These are phyloP conservation scores for Wakefieldia striispora DNA, from an alignment of 768 basidiomycete species.

Conservation along the genomic window DNA sequence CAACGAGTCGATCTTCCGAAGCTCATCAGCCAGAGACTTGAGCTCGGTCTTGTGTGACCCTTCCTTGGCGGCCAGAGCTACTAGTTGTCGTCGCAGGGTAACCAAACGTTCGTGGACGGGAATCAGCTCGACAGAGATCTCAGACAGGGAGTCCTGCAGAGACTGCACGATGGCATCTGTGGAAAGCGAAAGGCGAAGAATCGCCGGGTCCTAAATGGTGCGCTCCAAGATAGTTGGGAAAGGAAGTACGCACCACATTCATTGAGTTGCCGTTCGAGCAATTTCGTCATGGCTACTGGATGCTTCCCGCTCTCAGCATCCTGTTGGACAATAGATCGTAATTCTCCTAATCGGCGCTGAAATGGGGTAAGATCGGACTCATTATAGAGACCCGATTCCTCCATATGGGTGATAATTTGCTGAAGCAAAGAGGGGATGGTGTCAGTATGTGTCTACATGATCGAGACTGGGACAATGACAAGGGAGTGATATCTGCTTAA, in stretches of 20 bases:
- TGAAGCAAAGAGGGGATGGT: slow-evolving; percentile 35
- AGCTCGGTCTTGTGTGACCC: slow-evolving; percentile 83
- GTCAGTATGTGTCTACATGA: slow-evolving; percentile 27
- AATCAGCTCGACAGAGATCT: slow-evolving; percentile 85
- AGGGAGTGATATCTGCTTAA: slow-evolving; percentile 23
- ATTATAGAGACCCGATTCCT: slow-evolving; percentile 93
- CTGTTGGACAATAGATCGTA: slow-evolving; percentile 82
- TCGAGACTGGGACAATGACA: slow-evolving; percentile 18
- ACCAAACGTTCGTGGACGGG: slow-evolving; percentile 91
- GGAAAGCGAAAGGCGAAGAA: not conserved
- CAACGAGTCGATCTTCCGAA: slow-evolving; percentile 95
- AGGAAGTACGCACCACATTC: slow-evolving; percentile 72
- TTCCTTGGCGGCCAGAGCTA: slow-evolving; percentile 83
- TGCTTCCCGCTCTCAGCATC: slow-evolving; percentile 82
- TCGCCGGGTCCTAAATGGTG: not conserved
- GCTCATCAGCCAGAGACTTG: slow-evolving; percentile 87
- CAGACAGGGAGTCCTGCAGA: slow-evolving; percentile 81
- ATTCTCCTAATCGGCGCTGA: slow-evolving; percentile 71
- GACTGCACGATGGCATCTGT: slow-evolving; percentile 73
- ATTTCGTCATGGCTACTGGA: slow-evolving; percentile 80
- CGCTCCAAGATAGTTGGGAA: slow-evolving; percentile 3
- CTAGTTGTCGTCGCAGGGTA: slow-evolving; percentile 83
- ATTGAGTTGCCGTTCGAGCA: slow-evolving; percentile 87
- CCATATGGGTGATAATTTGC: slow-evolving; percentile 95
- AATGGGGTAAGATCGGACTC: slow-evolving; percentile 89